These are phyloP conservation scores for Agaricus sinodeliciosus DNA, from an alignment of 768 basidiomycete genomes.

Conservation along the genomic window DNA sequence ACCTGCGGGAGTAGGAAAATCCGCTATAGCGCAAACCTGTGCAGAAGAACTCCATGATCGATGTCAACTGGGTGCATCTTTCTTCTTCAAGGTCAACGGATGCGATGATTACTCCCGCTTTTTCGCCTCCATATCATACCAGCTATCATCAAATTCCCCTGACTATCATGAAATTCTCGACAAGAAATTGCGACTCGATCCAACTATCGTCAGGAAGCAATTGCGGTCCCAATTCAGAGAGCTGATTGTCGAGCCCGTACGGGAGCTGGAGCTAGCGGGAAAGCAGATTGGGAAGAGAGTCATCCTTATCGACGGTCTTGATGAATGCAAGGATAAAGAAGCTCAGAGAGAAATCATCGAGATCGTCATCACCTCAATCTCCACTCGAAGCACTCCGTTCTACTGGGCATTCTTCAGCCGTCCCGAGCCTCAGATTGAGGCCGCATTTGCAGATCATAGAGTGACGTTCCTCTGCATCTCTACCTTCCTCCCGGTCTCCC, in stretches of 20 bases:
- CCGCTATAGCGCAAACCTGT: conserved; percentile 2
- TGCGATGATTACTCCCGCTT: not conserved
- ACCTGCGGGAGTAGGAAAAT: conserved; percentile 1
- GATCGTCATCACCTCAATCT: not conserved
- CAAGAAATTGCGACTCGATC: not conserved
- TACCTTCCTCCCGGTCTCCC: not conserved
- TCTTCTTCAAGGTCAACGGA: conserved; percentile 8
- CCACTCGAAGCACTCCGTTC: not conserved
- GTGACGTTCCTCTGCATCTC: not conserved
- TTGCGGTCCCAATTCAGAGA: not conserved
- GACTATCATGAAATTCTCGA: not conserved
- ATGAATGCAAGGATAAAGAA: not conserved
- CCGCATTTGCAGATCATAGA: not conserved
- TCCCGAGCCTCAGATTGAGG: not conserved
- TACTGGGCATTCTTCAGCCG: conserved; percentile 4
- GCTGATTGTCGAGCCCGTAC: not conserved
- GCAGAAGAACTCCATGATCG: not conserved
- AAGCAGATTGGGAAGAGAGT: not conserved
- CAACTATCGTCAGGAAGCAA: not conserved
- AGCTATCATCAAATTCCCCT: not conserved
- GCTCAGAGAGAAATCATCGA: not conserved
- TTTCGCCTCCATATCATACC: conserved; percentile 6
- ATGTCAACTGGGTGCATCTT: conserved; percentile 1
- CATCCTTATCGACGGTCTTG: conserved; percentile 1
- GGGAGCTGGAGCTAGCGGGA: not conserved